Evolutionary conservation across 2,329 filamentous ascomycete genomes (phyloP).

Genomic region (Pyricularia grisea): DNA sequence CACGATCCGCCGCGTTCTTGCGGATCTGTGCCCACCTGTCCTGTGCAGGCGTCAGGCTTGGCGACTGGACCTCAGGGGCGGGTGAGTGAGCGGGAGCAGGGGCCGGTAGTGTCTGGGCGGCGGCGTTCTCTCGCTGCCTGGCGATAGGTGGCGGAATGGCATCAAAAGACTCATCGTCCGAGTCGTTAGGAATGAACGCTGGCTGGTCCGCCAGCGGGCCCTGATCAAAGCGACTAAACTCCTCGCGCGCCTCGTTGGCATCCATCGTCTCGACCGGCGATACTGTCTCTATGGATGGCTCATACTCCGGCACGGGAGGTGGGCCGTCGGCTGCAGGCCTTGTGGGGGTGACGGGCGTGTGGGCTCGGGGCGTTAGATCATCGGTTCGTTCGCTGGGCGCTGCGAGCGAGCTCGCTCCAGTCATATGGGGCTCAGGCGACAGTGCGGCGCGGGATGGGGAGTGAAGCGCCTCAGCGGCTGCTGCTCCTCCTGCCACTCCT

Average conservation of each 20-base stretch:
- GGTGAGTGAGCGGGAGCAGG: conserved; percentile 12
- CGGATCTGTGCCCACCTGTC: conserved; percentile 95
- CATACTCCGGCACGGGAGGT: conserved; percentile 24
- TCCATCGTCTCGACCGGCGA: conserved; percentile 54
- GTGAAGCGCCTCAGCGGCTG: too few species aligned
- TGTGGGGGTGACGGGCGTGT: conserved; percentile 11
- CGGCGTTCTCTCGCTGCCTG: conserved; percentile 24
- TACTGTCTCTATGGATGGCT: conserved; percentile 34
- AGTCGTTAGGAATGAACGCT: conserved; percentile 58
- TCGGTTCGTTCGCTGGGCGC: conserved; percentile 15
- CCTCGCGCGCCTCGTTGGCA: conserved; percentile 46
- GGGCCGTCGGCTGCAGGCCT: conserved; percentile 11
- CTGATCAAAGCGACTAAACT: conserved; percentile 69
- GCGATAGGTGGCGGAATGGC: conserved; percentile 42
- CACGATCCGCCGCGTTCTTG: conserved; percentile 83
- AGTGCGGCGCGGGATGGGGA: too few species aligned
- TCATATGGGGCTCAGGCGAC: conserved; percentile 13
- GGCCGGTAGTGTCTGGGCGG: conserved; percentile 17
- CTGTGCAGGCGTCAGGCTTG: conserved; percentile 32
- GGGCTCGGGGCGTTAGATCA: conserved; percentile 10
- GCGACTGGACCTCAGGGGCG: conserved; percentile 14
- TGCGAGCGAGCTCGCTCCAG: conserved; percentile 13
- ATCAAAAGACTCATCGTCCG: conserved; percentile 37
- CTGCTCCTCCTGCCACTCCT: conserved; percentile 15
- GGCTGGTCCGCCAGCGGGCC: conserved; percentile 82